Evolutionary conservation across 352 stramenopile genomes (phyloP).

Genomic region (Blastocystis sp.): DNA sequence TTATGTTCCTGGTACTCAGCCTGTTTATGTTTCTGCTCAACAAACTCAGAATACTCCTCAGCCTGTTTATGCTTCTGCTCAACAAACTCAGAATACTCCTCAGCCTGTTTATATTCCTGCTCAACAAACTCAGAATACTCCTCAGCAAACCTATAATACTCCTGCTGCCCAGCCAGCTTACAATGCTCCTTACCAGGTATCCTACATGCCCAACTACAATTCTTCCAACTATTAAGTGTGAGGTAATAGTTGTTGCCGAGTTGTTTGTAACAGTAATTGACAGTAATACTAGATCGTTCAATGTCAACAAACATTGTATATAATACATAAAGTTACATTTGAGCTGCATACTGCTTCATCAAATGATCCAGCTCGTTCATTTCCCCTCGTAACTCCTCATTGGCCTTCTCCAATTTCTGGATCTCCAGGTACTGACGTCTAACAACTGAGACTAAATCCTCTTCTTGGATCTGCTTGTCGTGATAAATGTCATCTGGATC

Average conservation of each 20-base stretch:
- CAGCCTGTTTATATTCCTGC: not conserved
- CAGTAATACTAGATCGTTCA: not conserved
- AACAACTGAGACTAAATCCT: not conserved
- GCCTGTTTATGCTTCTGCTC: not conserved
- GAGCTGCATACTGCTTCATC: constrained; percentile 11
- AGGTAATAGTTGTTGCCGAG: not conserved
- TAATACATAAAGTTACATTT: not conserved
- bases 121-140: not conserved
- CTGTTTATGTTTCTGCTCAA: not conserved
- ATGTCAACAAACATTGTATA: not conserved
- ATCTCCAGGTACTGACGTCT: not conserved
- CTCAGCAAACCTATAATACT: not conserved
- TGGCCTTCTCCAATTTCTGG: not conserved
- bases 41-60: not conserved
- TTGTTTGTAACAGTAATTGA: not conserved
- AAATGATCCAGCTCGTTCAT: not conserved
- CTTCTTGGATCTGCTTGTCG: not conserved
- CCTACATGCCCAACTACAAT: not conserved
- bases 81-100: not conserved
- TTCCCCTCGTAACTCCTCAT: not conserved
- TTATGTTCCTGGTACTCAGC: not conserved
- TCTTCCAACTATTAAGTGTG: not conserved
- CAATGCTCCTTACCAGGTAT: not conserved
- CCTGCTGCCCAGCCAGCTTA: not conserved
- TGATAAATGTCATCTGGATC: not conserved